Evolutionary conservation across 805 yeast genomes (phyloP).

Genomic region (Metschnikowia gruessii): DNA sequence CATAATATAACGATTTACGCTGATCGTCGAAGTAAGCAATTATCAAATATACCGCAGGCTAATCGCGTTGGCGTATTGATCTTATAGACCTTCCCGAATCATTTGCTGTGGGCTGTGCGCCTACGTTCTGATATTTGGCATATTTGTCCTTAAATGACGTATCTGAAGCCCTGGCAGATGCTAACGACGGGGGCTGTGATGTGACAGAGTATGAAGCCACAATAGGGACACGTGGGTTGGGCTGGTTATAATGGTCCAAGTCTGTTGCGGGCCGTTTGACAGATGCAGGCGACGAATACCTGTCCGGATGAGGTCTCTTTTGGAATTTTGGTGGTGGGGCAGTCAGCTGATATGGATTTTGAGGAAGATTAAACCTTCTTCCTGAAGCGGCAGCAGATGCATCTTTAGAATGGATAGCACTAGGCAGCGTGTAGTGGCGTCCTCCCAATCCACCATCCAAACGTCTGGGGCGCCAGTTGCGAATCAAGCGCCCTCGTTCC

Average conservation of each 20-base stretch:
- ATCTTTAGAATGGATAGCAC: conserved; percentile 19
- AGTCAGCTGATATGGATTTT: conserved; percentile 17
- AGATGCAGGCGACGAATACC: conserved; percentile 8
- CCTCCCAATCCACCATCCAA: conserved; percentile 96
- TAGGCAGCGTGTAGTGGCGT: conserved; percentile 52
- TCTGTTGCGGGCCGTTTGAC: conserved; percentile 13
- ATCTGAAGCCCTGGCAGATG: conserved; percentile 11
- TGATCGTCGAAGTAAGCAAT: not conserved
- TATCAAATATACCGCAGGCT: not conserved
- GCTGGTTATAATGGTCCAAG: conserved; percentile 1
- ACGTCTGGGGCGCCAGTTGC: conserved; percentile 69
- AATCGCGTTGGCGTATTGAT: conserved; percentile 18
- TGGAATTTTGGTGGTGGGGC: conserved; percentile 4
- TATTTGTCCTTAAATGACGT: conserved; percentile 24
- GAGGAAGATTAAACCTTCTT: conserved; percentile 16
- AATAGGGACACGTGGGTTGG: not conserved
- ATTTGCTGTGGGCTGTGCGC: conserved; percentile 4
- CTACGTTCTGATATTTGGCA: conserved; percentile 22
- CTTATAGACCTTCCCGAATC: conserved; percentile 14
- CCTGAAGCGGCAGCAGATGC: conserved; percentile 40
- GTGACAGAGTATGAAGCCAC: conserved; percentile 3
- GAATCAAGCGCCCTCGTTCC: conserved; percentile 63
- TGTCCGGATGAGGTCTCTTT: conserved; percentile 16
- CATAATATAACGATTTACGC: conserved; percentile 1
- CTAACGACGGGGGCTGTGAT: conserved; percentile 2